Base-by-base conservation (phyloP, 495 filamentous ascomycete genomes). In the Niebla homalea region DNA sequence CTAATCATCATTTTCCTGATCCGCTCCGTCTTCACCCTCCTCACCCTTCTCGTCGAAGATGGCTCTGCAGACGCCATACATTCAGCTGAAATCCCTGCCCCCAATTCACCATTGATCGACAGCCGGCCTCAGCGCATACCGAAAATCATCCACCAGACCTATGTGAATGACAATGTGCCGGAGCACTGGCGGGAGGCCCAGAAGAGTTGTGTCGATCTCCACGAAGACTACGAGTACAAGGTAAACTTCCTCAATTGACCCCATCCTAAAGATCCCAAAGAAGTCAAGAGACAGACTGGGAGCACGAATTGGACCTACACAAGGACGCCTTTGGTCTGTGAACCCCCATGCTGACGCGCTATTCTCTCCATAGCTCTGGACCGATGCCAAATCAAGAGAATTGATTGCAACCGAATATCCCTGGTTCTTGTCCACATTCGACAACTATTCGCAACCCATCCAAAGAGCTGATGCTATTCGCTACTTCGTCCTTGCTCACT, bases 91-190 rank as follows among this genome's bases (percentile, higher is more conserved):
- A 71, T 84, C 41, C 80, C 78, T 1, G 74, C 78, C 18, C 81
- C 79, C 1, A 78, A 78, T 53, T 81, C 78, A 0, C 73, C 73
- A 22, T 49, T 79, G 62, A 73, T 80, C 44, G 74, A 77, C 55
- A 65, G 68, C 43, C 71, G 75, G 35, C 75, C 77, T 10, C 77
- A 81, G 55, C 65, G 86, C 46, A 89, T 93, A 46, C 87, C 87
- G 35, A 90, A 89, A 70, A 90, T 93, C 52, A 86, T 94, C 49
- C 87, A 94, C 62, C 87, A 94, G 62, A 88, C 89, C 25, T 94
- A 85, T 63, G 77, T 79, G 53, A 87, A 89, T 61, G 75, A 83
- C 46, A 76, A 73, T 10, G 83, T 94, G 44, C 88, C 87, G 0
- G 73, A 69, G 51, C 76, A 80, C 49, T 93, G 87, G 88, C 64